These are phyloP conservation scores for Aspergillus biplanus DNA, from an alignment of 495 filamentous ascomycete species.

Conservation along the genomic window DNA sequence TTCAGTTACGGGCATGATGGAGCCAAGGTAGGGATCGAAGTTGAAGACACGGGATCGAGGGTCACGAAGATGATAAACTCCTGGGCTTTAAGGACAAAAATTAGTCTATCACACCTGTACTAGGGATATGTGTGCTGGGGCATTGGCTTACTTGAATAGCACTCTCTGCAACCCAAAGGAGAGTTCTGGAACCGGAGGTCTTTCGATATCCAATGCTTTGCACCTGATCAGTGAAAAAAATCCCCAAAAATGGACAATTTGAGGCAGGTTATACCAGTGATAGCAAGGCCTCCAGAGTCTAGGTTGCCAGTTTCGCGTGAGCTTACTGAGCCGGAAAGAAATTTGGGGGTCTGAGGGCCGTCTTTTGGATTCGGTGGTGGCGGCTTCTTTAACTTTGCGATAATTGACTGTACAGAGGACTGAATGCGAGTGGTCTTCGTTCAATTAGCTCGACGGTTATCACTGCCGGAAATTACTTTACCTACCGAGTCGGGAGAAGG, in stretches of 20 bases:
- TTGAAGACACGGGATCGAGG: constrained; percentile 87
- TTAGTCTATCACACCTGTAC: background rate
- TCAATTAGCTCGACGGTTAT: too few species aligned
- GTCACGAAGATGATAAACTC: constrained; percentile 90
- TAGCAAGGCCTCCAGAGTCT: constrained; percentile 1
- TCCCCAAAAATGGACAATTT: background rate
- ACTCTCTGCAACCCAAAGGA: constrained; percentile 85
- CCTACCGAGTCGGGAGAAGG: background rate
- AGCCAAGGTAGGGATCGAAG: constrained; percentile 90
- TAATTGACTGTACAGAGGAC: background rate
- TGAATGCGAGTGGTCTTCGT: background rate
- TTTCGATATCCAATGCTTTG: constrained; percentile 54
- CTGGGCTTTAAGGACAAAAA: constrained; percentile 55
- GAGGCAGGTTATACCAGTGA: constrained; percentile 27
- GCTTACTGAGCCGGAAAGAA: constrained; percentile 16
- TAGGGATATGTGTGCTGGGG: background rate
- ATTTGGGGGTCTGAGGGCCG: background rate
- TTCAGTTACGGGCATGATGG: constrained; percentile 87
- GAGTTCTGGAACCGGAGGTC: constrained; percentile 68
- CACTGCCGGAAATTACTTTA: background rate
- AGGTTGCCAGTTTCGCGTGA: constrained; percentile 26
- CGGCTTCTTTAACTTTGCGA: constrained; percentile 1
- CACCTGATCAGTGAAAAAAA: background rate
- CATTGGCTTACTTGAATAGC: constrained; percentile 74
- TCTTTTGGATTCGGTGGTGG: background rate